Percentiles rank a stretch among this genome's conserved stretches.
Evolutionary conservation across 331 rosid species (phyloP).

Genomic region (Acacia concinna): DNA sequence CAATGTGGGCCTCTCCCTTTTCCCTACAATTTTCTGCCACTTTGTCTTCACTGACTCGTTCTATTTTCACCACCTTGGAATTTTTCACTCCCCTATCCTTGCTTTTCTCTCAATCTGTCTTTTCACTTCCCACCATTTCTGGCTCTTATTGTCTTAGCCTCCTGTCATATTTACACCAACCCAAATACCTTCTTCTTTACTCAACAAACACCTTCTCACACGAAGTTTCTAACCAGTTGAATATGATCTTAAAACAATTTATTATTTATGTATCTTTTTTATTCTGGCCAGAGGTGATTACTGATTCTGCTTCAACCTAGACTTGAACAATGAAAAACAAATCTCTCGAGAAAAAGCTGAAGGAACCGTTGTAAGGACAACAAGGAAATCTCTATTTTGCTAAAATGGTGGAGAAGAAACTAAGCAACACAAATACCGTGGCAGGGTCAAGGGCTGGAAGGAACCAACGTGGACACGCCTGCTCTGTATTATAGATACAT

Average conservation of each 20-base stretch:
- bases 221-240: not conserved
- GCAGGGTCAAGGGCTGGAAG: not conserved
- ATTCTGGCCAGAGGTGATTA: not conserved
- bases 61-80: not conserved
- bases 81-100: not conserved
- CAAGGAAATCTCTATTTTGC: not conserved
- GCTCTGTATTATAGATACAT: not conserved
- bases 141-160: not conserved
- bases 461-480: not conserved
- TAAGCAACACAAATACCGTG: not conserved
- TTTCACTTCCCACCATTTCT: not conserved
- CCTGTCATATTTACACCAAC: not conserved
- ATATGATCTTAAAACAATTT: not conserved
- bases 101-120: too few relatives aligned
- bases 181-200: not conserved
- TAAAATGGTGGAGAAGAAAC: not conserved
- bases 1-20: slow-evolving; percentile 24
- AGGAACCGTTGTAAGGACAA: not conserved
- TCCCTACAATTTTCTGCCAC: not conserved
- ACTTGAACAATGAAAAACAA: not conserved
- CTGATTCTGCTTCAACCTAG: not conserved
- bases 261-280: not conserved
- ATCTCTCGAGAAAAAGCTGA: not conserved
- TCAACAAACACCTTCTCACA: not conserved
- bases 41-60: not conserved